Evolutionary conservation across 164 flowering plant species (phyloP).

Genomic region (Stephania cephalantha): DNA sequence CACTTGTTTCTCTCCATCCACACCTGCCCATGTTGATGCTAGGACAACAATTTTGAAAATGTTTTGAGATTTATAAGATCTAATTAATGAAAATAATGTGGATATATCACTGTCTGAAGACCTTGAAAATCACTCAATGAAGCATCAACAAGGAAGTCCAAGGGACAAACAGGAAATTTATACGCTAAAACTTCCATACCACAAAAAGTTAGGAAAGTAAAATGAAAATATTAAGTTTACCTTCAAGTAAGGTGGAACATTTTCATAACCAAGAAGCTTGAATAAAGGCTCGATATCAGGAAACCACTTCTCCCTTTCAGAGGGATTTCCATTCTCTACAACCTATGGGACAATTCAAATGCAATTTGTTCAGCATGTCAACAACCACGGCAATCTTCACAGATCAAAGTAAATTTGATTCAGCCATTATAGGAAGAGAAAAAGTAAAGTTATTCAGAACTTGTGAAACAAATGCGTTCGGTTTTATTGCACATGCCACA

Average conservation of each 20-base stretch:
- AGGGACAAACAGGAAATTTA: neutral
- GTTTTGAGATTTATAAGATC: too few species aligned
- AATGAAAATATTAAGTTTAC: conserved; percentile 22
- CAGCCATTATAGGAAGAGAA: too few species aligned
- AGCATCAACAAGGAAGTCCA: neutral
- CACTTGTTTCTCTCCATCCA: too few species aligned
- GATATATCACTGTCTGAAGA: too few species aligned
- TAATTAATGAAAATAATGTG: too few species aligned
- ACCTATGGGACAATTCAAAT: conserved; percentile 42
- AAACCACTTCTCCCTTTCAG: conserved; percentile 84
- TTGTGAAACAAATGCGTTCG: too few species aligned
- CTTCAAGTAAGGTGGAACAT: conserved; percentile 95
- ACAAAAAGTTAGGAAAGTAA: neutral
- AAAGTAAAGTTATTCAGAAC: too few species aligned
- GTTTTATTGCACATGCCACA: too few species aligned
- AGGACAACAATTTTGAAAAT: too few species aligned
- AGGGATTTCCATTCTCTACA: conserved; percentile 75
- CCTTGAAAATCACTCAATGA: neutral
- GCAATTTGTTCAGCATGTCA: neutral
- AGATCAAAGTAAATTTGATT: neutral
- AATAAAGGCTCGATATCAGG: conserved; percentile 94
- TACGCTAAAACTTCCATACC: neutral
- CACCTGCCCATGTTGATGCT: too few species aligned
- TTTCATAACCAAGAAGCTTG: conserved; percentile 95
- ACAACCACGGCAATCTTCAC: neutral